Evolutionary conservation across 306 rosid species (phyloP).

Genomic region (Vigna mungo): DNA sequence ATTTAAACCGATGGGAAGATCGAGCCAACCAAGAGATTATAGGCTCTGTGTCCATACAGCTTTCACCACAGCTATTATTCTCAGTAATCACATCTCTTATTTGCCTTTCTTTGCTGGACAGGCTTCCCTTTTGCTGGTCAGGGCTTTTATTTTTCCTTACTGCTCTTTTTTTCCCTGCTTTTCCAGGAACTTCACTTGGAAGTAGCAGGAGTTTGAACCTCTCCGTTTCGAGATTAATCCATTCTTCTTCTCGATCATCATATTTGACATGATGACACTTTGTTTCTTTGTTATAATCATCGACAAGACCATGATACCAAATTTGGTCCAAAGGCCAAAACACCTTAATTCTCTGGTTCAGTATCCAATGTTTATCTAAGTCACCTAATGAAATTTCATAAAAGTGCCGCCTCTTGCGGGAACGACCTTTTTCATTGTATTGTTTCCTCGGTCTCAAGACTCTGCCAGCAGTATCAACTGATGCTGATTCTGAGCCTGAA

Average conservation of each 20-base stretch:
- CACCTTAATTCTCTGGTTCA: constrained; percentile 72
- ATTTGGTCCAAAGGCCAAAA: constrained; percentile 86
- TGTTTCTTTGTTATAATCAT: constrained; percentile 67
- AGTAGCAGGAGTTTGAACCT: constrained; percentile 82
- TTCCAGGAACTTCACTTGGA: constrained; percentile 81
- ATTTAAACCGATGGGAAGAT: constrained; percentile 61
- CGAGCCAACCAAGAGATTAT: constrained; percentile 83
- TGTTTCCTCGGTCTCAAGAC: constrained; percentile 79
- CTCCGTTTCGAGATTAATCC: constrained; percentile 78
- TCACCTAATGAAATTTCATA: constrained; percentile 68
- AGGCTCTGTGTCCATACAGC: constrained; percentile 75
- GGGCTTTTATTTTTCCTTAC: constrained; percentile 38
- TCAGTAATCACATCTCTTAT: constrained; percentile 45
- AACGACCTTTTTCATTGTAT: constrained; percentile 55
- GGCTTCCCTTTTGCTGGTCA: constrained; percentile 49
- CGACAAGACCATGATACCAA: constrained; percentile 82
- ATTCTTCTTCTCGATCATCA: constrained; percentile 87
- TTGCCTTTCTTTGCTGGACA: constrained; percentile 51
- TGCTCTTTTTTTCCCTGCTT: constrained; percentile 47
- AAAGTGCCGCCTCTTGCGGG: constrained; percentile 77
- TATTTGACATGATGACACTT: constrained; percentile 80
- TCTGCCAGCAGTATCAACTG: constrained; percentile 70
- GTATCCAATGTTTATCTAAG: constrained; percentile 69
- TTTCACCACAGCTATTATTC: constrained; percentile 56
- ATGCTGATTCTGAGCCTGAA: constrained; percentile 65